Evolutionary conservation across 2,329 filamentous ascomycete species (phyloP), one percentile per base, ranked within the genome.

Genomic region (Cytospora leucostoma): DNA sequence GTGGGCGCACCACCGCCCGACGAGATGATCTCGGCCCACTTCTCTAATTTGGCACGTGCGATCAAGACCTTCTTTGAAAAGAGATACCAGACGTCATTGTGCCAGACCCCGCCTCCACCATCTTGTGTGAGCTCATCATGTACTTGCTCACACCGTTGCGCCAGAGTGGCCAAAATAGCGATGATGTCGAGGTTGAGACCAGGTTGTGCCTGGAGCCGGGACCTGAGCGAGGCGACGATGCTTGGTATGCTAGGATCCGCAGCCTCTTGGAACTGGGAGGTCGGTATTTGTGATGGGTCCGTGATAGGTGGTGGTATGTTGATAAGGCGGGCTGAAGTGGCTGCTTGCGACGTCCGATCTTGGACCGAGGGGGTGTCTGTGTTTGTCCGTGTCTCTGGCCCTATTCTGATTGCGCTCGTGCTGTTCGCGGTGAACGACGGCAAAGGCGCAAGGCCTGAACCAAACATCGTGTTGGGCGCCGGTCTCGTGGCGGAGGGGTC

Each of bases 11-110:
- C 32, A 1, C 74, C 74, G 0, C 71, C 71, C 35, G 68, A 64
- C 2, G 78, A 74, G 0, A 82, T 76, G 0, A 80, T 73, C 56
- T 82, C 80, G 0, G 79, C 75, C 77, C 79, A 83, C 17, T 76
- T 74, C 57, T 80, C 79, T 0, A 84, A 66, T 65, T 82, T 82
- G 3, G 76, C 72, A 7, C 76, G 76, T 0, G 78, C 79, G 38
- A 83, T 78, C 21, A 76, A 74, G 0, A 84, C 71, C 52, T 83
- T 82, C 44, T 78, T 75, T 0, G 80, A 77, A 0, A 78, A 79
- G 66, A 83, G 71, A 7, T 79, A 79, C 81, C 81, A 84, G 0
- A 82, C 68, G 54, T 80, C 81, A 58, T 78, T 77, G 12, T 80
- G 76, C 59, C 74, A 74, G 0, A 68, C 70, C n/a, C 71, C 76